These are phyloP conservation scores for Fusarium agapanthi DNA, from an alignment of 2,329 filamentous ascomycete species.

Conservation along the genomic window DNA sequence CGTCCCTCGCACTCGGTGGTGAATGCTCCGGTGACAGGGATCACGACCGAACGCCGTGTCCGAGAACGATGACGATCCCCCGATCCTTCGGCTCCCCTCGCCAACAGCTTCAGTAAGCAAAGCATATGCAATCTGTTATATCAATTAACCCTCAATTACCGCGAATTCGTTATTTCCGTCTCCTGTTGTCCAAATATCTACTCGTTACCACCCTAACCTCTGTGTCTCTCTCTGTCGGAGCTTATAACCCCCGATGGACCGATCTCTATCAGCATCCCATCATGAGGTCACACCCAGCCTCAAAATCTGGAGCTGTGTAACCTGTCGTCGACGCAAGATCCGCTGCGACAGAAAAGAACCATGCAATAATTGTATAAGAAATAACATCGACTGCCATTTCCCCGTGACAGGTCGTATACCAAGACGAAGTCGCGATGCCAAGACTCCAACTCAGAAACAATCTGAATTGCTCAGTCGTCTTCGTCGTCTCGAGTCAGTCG, in stretches of 20 bases:
- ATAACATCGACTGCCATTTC: constrained; percentile 43
- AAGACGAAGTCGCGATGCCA: constrained; percentile 35
- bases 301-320: constrained; percentile 46
- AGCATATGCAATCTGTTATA: not conserved
- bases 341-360: constrained; percentile 45
- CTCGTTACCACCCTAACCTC: not conserved
- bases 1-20: not conserved
- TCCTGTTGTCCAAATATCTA: not conserved
- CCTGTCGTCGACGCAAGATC: constrained; percentile 45
- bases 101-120: not conserved
- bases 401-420: constrained; percentile 46
- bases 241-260: constrained; percentile 32
- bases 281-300: constrained; percentile 17
- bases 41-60: constrained; percentile 45
- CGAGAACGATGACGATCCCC: constrained; percentile 33
- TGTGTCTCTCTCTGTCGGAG: not conserved
- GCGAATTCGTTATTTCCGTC: not conserved
- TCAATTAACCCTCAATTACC: not conserved
- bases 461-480: constrained; percentile 43
- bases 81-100: constrained; percentile 10
- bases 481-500: constrained; percentile 43
- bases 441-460: constrained; percentile 42
- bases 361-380: constrained; percentile 41
- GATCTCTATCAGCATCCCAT: constrained; percentile 10
- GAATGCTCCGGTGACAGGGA: constrained; percentile 20